phyloP scores from a whole-genome alignment of 768 basidiomycete species.

The Boletus rubroflammeus region DNA sequence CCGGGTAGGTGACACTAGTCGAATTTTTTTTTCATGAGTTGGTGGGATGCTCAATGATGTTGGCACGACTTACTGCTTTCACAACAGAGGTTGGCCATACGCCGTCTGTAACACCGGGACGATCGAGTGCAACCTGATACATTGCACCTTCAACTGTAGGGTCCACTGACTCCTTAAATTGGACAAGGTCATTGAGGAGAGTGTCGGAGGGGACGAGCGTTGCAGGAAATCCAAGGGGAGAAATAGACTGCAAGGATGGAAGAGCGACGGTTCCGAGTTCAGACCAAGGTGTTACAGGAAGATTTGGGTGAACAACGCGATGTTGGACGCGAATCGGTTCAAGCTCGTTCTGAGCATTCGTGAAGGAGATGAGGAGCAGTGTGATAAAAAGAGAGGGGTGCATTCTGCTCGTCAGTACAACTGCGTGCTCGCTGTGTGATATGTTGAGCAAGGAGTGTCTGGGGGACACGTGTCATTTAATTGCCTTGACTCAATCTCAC shows the following conservation, averaged over 20 bases:
- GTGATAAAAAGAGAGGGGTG: background rate
- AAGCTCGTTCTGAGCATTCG: constrained; percentile 10
- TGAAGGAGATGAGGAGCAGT: constrained; percentile 13
- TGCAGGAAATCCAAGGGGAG: constrained; percentile 31
- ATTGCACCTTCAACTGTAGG: constrained; percentile 41
- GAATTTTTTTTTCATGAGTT: constrained; percentile 6
- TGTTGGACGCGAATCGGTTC: constrained; percentile 22
- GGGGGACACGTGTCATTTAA: constrained; percentile 11
- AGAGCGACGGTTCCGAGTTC: constrained; percentile 24
- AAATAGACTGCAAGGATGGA: constrained; percentile 33
- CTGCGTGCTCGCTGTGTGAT: constrained; percentile 3
- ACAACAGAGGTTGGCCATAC: constrained; percentile 31
- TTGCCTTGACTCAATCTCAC: background rate
- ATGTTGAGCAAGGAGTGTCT: constrained; percentile 14
- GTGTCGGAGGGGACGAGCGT: constrained; percentile 39
- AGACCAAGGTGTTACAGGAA: constrained; percentile 23
- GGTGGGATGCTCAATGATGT: constrained; percentile 36
- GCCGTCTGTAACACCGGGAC: constrained; percentile 39
- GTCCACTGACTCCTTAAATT: constrained; percentile 41
- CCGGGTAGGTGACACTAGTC: constrained; percentile 65
- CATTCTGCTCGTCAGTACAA: constrained; percentile 7
- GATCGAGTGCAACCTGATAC: constrained; percentile 70
- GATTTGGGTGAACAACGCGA: constrained; percentile 32
- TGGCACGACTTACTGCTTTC: constrained; percentile 49
- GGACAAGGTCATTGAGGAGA: constrained; percentile 43